Evolutionary conservation across 345 rosid species (phyloP).

Genomic region (Clausena lansium): DNA sequence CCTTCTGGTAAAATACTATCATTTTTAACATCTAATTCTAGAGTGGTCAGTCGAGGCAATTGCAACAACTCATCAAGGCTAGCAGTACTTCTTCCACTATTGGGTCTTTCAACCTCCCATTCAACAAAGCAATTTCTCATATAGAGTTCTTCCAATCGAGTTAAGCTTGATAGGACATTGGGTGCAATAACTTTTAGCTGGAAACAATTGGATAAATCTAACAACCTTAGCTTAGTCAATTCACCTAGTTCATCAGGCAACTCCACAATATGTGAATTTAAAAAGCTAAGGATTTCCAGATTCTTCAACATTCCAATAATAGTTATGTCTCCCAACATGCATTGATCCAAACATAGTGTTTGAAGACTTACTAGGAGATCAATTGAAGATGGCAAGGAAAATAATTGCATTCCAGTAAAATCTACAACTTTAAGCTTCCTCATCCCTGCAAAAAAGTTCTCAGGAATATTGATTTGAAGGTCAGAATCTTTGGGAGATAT

Average conservation of each 20-base stretch:
- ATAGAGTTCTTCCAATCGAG: constrained; percentile 16
- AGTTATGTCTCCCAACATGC: no score
- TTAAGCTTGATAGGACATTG: constrained; percentile 1
- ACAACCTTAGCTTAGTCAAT: background rate
- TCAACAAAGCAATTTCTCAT: constrained; percentile 4
- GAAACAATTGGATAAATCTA: constrained; percentile 11
- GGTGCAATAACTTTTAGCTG: constrained; percentile 7
- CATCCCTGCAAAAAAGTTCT: background rate
- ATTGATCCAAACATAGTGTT: no score
- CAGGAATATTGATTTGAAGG: no score
- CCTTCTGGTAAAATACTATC: no score
- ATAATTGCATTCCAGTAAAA: background rate
- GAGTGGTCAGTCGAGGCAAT: background rate
- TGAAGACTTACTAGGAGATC: no score
- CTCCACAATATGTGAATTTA: no score
- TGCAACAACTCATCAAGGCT: constrained; percentile 7
- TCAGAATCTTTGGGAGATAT: no score
- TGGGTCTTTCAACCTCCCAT: constrained; percentile 5
- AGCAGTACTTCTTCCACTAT: background rate
- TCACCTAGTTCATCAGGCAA: no score
- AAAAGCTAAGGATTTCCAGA: no score
- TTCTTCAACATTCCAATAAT: no score
- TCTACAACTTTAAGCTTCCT: constrained; percentile 3
- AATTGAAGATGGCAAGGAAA: no score
- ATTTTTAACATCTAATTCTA: background rate